These are phyloP conservation scores for Aureobasidium leucospermi DNA, from an alignment of 2,329 filamentous ascomycete species.

Conservation along the genomic window DNA sequence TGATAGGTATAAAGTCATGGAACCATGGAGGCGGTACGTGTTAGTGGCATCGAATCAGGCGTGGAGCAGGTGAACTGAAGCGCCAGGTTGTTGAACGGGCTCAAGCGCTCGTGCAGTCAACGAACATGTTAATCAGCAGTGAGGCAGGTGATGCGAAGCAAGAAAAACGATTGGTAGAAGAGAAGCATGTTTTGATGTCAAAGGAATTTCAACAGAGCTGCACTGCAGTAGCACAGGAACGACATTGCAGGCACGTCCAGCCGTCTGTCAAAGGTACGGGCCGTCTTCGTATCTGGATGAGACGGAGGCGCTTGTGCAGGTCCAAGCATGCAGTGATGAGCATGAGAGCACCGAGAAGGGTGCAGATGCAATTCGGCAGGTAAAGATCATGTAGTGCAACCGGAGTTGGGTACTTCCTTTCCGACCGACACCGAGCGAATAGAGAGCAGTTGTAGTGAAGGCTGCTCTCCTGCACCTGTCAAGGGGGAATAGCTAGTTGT, in stretches of 20 bases:
- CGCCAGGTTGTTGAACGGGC: not conserved
- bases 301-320: slow-evolving; percentile 8
- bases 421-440: too few species aligned
- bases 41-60: not conserved
- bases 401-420: not conserved
- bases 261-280: slow-evolving; percentile 1
- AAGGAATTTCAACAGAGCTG: not conserved
- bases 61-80: not conserved
- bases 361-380: not conserved
- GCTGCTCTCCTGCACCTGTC: too few species aligned
- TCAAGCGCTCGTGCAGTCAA: slow-evolving; percentile 6
- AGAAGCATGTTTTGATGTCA: not conserved
- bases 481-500: too few species aligned
- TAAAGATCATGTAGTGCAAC: not conserved
- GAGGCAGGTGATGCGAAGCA: not conserved
- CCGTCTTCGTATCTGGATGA: not conserved
- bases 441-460: too few species aligned
- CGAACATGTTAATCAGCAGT: not conserved
- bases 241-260: not conserved
- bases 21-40: not conserved
- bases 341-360: slow-evolving; percentile 18
- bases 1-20: not conserved
- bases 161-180: not conserved
- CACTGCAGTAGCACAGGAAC: not conserved
- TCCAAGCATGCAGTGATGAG: not conserved